These are phyloP conservation scores for Canariomyces notabilis DNA, from an alignment of 2,329 filamentous ascomycete genomes.

Conservation along the genomic window DNA sequence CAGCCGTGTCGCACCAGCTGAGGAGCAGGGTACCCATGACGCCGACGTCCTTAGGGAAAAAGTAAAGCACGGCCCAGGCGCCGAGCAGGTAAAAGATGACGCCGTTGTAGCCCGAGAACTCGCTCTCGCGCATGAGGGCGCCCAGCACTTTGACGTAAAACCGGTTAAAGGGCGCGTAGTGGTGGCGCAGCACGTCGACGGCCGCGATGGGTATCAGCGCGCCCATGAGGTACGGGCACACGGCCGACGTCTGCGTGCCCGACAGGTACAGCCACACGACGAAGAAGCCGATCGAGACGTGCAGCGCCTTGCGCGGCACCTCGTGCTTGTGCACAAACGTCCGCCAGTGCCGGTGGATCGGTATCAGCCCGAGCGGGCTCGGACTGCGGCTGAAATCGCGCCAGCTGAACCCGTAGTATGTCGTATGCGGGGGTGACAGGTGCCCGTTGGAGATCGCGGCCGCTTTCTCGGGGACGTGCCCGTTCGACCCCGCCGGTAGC, in stretches of 20 bases:
- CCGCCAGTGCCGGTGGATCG: conserved; percentile 88
- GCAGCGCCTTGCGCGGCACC: conserved; percentile 86
- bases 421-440: conserved; percentile 60
- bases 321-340: conserved; percentile 94
- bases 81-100: conserved; percentile 96
- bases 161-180: conserved; percentile 74
- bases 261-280: conserved; percentile 79
- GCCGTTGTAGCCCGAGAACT: conserved; percentile 90
- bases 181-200: conserved; percentile 77
- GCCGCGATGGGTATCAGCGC: conserved; percentile 78
- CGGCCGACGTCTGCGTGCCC: conserved; percentile 69
- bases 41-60: conserved; percentile 89
- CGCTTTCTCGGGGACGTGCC: conserved; percentile 9
- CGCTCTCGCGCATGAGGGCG: conserved; percentile 93
- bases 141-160: conserved; percentile 81
- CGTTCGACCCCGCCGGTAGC: conserved; percentile 18
- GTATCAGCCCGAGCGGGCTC: conserved; percentile 87
- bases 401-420: conserved; percentile 67
- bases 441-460: conserved; percentile 55
- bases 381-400: conserved; percentile 86
- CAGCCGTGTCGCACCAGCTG: conserved; percentile 97
- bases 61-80: conserved; percentile 77
- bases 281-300: conserved; percentile 95
- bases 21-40: conserved; percentile 85
- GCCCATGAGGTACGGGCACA: conserved; percentile 78